Percentiles rank a stretch among this genome's conserved stretches.
These are phyloP conservation scores for Hevea brasiliensis DNA, from an alignment of 345 rosid genomes.

Conservation along the genomic window DNA sequence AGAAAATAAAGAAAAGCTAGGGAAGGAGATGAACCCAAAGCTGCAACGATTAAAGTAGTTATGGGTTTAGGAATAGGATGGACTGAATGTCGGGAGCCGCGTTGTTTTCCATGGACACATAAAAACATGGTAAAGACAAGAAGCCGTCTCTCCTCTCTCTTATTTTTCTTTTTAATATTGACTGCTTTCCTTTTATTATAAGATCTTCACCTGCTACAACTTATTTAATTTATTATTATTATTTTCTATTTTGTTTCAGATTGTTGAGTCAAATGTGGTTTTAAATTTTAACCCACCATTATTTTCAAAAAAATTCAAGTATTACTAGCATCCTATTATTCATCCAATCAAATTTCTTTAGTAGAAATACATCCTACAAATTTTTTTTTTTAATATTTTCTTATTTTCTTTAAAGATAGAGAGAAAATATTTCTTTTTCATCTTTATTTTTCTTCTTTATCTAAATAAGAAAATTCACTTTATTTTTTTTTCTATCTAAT, in stretches of 20 bases:
- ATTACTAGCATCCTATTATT: neutral
- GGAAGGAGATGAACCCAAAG: constrained; percentile 14
- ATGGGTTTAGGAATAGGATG: neutral
- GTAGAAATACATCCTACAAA: too few species aligned
- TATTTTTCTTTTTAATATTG: constrained; percentile 9
- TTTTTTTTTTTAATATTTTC: too few species aligned
- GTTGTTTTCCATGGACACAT: constrained; percentile 19
- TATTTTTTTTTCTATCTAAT: too few species aligned
- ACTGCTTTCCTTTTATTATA: constrained; percentile 15
- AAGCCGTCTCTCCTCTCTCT: constrained; percentile 20
- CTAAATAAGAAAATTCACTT: too few species aligned
- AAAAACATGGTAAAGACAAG: constrained; percentile 28
- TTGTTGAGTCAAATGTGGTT: neutral
- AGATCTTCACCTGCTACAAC: neutral
- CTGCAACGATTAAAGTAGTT: neutral
- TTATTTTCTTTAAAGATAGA: too few species aligned
- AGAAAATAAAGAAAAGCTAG: neutral
- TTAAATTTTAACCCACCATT: neutral
- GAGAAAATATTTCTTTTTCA: too few species aligned
- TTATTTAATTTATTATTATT: neutral
- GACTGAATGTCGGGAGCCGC: constrained; percentile 12
- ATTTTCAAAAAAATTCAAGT: neutral
- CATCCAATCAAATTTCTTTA: constrained; percentile 4
- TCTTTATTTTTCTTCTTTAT: too few species aligned
- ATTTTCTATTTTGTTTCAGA: neutral